Base-by-base conservation (phyloP, 257 asterid genomes). In the Lithospermum erythrorhizon region DNA sequence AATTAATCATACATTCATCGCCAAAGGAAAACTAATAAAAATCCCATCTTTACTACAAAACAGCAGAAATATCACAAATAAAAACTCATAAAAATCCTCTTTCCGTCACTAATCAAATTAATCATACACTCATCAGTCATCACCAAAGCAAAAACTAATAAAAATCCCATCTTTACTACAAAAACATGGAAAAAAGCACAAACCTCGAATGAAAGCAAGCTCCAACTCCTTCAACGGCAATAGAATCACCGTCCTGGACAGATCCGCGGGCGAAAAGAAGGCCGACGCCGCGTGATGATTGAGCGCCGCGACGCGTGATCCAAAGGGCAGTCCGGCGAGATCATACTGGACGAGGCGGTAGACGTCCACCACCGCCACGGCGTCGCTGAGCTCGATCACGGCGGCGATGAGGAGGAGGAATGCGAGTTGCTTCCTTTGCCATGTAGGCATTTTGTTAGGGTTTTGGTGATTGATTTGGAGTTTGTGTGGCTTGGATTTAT, bases 311-410 rank as follows among this genome's bases (percentile, higher is more conserved):
- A 86, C 68, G 18, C 95, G 91, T 71, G 98, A 87, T 82, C 98
- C 98, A 59, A 79, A 86, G 9, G 96, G 95, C 61, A 83, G 87
- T 47, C 96, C 94, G 58, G 86, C 74, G 59, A 87, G 69, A 77
- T 90, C 96, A 76, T 87, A 90, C 76, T 90, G 97, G 48, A 90
- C 97, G 56, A 90, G 89, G 32, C 97, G 96, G 79, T 87, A 90
- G 4, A 90, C 97, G 68, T 87, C 96, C 58, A 90, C 95, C 24
- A 83, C 90, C 13, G 49, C 49, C 5, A 41, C 49, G 5, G 49
- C 49, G 18, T 41, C 17, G 18, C 15, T 41, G 18, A 41, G 49
- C 17, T 41, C 49, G 18, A 41, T 3, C 5, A 41, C 5, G 4
- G 49, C 49, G 11, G 17, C 49, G 18, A 41, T 18, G 5, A 41